Evolutionary conservation across 768 basidiomycete genomes (phyloP), one percentile per base, ranked within the genome.

Genomic region (Termitomyces sp.): DNA sequence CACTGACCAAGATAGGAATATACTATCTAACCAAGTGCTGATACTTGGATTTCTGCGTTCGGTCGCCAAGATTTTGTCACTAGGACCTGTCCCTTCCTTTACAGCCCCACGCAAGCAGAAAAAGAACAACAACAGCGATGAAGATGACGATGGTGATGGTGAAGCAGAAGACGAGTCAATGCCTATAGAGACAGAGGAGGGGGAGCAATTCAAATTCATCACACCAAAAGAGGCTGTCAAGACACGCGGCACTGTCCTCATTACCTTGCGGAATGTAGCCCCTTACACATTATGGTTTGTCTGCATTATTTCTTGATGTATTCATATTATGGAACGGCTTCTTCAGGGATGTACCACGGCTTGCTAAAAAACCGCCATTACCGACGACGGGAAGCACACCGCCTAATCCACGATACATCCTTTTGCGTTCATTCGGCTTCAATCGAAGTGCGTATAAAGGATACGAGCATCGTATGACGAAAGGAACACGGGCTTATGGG

Each of bases 381-480:
- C 77, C 82, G 23, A 67, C 75, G 21, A 68, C 73, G 14, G 66
- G 72, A 3, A 78, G 75, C 44, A 72, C 75, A 40, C 70, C 72
- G 3, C 70, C 73, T n/a, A 89, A 87, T 66, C 89, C 91, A 5
- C 73, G 69, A 5, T 98, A 88, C 67, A 78, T 69, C 2, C 77
- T 88, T 11, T 68, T 93, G 17, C 81, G 91, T 30, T 95, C 93
- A 0, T 98, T 95, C 69, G 75, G 69, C 17, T 98, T 98, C 66
- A 74, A 83, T 42, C 76, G 89, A 42, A 68, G 68, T 10, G 60
- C 73, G 0, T 98, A 93, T 84, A 82, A 80, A 48, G 93, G 91
- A 1, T 98, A 98, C 64, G 87, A 87, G 63, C 96, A 98, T 68
- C 76, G 91, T n/a, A 89, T 96, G 85, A 97, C 96, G 3, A 89